Evolutionary conservation across 805 yeast genomes (phyloP).

Genomic region (Kuraishia capsulata): DNA sequence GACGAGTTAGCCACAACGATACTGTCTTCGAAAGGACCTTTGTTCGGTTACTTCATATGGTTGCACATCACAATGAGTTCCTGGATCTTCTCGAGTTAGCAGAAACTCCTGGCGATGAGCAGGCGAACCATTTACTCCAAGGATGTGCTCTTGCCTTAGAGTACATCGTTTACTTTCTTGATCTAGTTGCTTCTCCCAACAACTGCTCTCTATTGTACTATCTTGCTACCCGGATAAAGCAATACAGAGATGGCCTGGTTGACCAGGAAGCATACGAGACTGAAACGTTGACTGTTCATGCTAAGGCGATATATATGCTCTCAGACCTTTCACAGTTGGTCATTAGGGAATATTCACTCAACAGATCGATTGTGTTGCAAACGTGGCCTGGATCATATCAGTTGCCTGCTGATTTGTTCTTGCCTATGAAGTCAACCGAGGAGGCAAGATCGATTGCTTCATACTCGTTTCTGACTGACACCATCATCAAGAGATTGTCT

Average conservation of each 20-base stretch:
- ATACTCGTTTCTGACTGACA: conserved; percentile 46
- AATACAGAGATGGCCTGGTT: conserved; percentile 51
- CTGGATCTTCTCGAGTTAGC: conserved; percentile 26
- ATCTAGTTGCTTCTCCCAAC: conserved; percentile 48
- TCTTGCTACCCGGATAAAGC: conserved; percentile 70
- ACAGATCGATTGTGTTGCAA: conserved; percentile 58
- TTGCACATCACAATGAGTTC: conserved; percentile 71
- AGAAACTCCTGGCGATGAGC: conserved; percentile 8
- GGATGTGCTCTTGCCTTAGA: conserved; percentile 48
- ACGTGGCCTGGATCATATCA: conserved; percentile 78
- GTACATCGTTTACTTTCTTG: conserved; percentile 52
- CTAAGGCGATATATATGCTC: conserved; percentile 45
- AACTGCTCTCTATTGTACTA: conserved; percentile 70
- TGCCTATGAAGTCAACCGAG: conserved; percentile 45
- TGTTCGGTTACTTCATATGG: conserved; percentile 55
- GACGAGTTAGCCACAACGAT: conserved; percentile 24
- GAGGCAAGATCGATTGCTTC: conserved; percentile 52
- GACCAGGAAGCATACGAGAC: conserved; percentile 21
- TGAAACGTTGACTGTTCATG: conserved; percentile 12
- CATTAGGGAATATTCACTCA: conserved; percentile 47
- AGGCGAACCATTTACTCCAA: conserved; percentile 14
- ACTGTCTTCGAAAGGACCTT: conserved; percentile 57
- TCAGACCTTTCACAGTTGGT: conserved; percentile 68
- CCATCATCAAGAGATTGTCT: conserved; percentile 27
- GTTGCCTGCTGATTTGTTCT: conserved; percentile 60